Base-by-base conservation (phyloP, 805 yeast species). In the Clavispora fructus region DNA sequence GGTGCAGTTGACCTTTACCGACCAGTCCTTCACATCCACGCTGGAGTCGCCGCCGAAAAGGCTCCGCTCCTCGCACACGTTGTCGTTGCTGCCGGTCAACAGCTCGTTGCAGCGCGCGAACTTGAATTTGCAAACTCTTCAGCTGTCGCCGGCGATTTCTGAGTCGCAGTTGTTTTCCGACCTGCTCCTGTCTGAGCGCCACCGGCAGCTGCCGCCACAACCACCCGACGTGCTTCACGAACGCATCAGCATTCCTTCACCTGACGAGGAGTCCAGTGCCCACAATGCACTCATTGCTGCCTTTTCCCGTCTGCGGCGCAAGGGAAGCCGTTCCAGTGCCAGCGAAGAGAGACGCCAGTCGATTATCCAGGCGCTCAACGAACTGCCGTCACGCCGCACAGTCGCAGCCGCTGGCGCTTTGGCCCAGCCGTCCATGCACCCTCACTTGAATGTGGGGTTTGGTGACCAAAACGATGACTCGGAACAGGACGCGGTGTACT, bases 401-500 rank as follows among this genome's bases (percentile, higher is more conserved):
- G 2, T 13, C 16, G 32, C 17, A 12, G 26, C 10, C 4, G n/a
- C 37, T 39, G 14, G 37, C 17, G 14, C 29, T 12, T 41, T 52
- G 41, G 32, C 25, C 17, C 42, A 25, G 42, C 48, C 39, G 3
- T 10, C 39, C n/a, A 42, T 46, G 27, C 56, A 54, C 29, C 56
- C 58, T 14, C 54, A 51, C 13, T 47, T 54, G 11, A 48, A 47
- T 26, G 47, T 53, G 32, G 46, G 49, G 8, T 32, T 48, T n/a
- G 31, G 38, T 12, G 42, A 43, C 26, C 41, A 59, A 43, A 51
- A 61, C 49, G 60, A 62, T 50, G 59, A 63, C 41, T 53, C 56
- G 11, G 83, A 79, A 50, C 78, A 78, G 54, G 83, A 78, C 41
- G 83, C 83, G 7, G 74, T 79, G 10, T 63, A 73, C 56, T 77